Conservation (phyloP, 2,329 filamentous ascomycete species). For the Xylaria digitata region DNA sequence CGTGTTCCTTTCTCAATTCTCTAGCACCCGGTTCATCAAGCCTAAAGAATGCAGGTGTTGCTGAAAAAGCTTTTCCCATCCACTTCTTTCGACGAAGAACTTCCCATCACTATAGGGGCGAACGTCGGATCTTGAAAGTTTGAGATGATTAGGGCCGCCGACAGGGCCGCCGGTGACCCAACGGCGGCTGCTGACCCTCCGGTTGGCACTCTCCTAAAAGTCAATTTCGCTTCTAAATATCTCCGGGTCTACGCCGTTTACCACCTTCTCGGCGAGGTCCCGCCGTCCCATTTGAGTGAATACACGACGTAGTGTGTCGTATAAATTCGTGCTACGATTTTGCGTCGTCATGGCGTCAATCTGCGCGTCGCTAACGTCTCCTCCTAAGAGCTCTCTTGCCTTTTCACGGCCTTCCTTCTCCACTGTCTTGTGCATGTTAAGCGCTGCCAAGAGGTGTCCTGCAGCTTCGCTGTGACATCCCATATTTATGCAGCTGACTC, state of each 20-base stretch:
- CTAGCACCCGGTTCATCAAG: neutral
- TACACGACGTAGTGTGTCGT: conserved; percentile 93
- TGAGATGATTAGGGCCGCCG: no score
- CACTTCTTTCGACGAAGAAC: conserved; percentile 11
- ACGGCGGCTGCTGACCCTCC: neutral
- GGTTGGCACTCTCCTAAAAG: conserved; percentile 61
- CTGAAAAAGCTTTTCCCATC: conserved; percentile 16
- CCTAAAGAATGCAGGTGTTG: conserved; percentile 14
- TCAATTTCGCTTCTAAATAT: conserved; percentile 91
- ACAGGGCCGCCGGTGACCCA: conserved; percentile 4
- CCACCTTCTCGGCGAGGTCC: conserved; percentile 88
- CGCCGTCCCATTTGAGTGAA: conserved; percentile 94
- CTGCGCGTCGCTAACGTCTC: conserved; percentile 70
- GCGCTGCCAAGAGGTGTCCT: conserved; percentile 87
- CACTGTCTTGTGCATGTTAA: conserved; percentile 95
- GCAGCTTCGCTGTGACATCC: conserved; percentile 94
- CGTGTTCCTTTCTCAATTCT: neutral
- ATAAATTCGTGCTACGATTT: conserved; percentile 96
- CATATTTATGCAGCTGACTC: conserved; percentile 97
- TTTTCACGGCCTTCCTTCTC: conserved; percentile 86
- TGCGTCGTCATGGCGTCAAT: conserved; percentile 90
- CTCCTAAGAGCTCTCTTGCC: conserved; percentile 83
- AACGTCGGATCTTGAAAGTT: neutral
- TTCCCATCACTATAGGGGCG: neutral
- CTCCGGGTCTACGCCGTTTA: conserved; percentile 90